Conservation (phyloP, 1,139 yeast species). For the Neolecta irregularis region DNA sequence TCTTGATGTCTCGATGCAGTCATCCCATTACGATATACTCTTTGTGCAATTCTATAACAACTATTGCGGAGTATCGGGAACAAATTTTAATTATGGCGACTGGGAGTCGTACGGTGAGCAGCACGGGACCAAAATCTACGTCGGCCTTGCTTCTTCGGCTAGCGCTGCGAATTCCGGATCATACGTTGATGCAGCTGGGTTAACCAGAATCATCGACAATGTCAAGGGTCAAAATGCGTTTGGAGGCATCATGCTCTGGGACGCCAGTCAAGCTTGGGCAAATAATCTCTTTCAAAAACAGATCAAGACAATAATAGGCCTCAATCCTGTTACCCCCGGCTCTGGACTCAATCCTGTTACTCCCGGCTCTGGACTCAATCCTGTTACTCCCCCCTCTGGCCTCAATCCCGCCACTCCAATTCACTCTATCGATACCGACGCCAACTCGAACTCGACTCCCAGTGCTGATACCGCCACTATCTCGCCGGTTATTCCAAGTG, state of each 20-base stretch:
- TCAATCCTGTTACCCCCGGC: no score
- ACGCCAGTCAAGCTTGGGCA: constrained; percentile 62
- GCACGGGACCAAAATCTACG: constrained; percentile 40
- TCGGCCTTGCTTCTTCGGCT: constrained; percentile 61
- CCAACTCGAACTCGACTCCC: no score
- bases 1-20: constrained; percentile 49
- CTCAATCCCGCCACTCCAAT: no score
- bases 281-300: no score
- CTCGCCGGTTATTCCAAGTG: no score
- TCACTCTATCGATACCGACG: no score
- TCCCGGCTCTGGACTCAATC: no score
- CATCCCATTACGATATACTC: constrained; percentile 63
- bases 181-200: constrained; percentile 33
- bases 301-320: no score
- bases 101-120: constrained; percentile 68
- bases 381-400: no score
- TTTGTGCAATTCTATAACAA: constrained; percentile 90
- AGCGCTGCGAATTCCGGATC: constrained; percentile 44
- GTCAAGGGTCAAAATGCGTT: constrained; percentile 36
- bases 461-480: no score
- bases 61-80: constrained; percentile 39
- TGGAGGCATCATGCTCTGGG: constrained; percentile 88
- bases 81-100: constrained; percentile 68
- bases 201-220: constrained; percentile 18
- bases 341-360: no score